Evolutionary conservation across 305 asterid genomes (phyloP), one percentile per base, ranked within the genome.

Genomic region (Coffea humblotiana): DNA sequence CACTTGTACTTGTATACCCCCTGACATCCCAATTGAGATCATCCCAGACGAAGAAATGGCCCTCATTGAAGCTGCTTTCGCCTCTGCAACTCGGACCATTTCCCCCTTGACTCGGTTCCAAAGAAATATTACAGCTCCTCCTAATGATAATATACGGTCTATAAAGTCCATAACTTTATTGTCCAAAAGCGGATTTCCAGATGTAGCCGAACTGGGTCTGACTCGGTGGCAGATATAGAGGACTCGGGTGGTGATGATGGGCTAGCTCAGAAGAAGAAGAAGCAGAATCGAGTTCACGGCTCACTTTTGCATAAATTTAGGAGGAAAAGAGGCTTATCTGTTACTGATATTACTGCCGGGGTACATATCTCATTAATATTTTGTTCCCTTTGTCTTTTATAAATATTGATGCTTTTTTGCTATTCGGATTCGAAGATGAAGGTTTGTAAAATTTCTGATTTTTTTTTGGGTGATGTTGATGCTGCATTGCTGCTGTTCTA

Each of bases 341-440:
- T 95, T 66, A 93, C 99, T 71, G 99, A 95, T 84, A 77, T 95
- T 68, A 93, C 97, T 74, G 91, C 83, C 84, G 85, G 97, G 91
- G 99, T 95, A 92, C 40, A 18, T 66, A 3, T 60, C 45, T n/a
- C 16, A 3, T 47, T 52, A 4, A 16, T n/a, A 9, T 14, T 10
- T 71, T 71, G 23, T 66, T 37, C 23, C 19, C 0, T 51, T 45
- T 0, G 18, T 16, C 7, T 78, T 25, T 66, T 51, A 1, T 35
- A 13, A 81, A 75, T 1, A 43, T 61, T 43, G 83, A 56, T 67
- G 47, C 70, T 64, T 74, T 32, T 73, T 72, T n/a, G 32, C 48
- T 8, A 27, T 27, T 49, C 32, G 48, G 74, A 37, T 77, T 68
- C 14, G 18, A 52, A 27, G 6, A 45, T 2, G 32, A 47, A 5